phyloP scores from a whole-genome alignment of 2,329 filamentous ascomycete species.

The Lecanosticta acicola region DNA sequence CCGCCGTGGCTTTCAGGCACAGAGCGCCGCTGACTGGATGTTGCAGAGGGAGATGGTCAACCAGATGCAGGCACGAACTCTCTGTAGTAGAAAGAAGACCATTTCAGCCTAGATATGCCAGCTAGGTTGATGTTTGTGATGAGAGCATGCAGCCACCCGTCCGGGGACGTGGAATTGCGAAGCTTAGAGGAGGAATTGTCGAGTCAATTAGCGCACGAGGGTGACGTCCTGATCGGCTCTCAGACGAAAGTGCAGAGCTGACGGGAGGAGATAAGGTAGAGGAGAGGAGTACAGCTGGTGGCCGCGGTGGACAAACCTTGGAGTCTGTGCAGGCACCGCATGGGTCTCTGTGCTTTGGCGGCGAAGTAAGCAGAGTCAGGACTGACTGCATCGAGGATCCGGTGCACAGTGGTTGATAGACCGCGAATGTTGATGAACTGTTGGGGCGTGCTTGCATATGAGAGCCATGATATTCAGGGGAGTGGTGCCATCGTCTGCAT shows the following conservation, averaged over 20 bases:
- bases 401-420: not conserved
- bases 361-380: not conserved
- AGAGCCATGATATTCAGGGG: not conserved
- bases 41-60: conserved; percentile 8
- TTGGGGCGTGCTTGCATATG: not conserved
- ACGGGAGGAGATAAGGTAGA: not conserved
- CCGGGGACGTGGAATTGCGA: conserved; percentile 8
- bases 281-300: too few species aligned
- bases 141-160: conserved; percentile 9
- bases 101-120: conserved; percentile 4
- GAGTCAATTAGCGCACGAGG: conserved; percentile 5
- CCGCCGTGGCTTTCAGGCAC: not conserved
- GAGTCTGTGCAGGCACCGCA: not conserved
- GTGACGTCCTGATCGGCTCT: conserved; percentile 3
- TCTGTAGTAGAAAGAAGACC: conserved; percentile 1
- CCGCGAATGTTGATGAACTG: not conserved
- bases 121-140: conserved; percentile 4
- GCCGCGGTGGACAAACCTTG: not conserved
- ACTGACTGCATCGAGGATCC: not conserved
- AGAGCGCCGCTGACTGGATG: conserved; percentile 15
- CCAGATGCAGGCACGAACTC: conserved; percentile 16
- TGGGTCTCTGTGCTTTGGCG: not conserved
- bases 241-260: conserved; percentile 4
- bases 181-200: not conserved
- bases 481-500: not conserved